A percentile compares a stretch with the other conserved stretches of the same genome.
Evolutionary conservation across 345 rosid genomes (phyloP).

Genomic region (Eutrema yunnanense): DNA sequence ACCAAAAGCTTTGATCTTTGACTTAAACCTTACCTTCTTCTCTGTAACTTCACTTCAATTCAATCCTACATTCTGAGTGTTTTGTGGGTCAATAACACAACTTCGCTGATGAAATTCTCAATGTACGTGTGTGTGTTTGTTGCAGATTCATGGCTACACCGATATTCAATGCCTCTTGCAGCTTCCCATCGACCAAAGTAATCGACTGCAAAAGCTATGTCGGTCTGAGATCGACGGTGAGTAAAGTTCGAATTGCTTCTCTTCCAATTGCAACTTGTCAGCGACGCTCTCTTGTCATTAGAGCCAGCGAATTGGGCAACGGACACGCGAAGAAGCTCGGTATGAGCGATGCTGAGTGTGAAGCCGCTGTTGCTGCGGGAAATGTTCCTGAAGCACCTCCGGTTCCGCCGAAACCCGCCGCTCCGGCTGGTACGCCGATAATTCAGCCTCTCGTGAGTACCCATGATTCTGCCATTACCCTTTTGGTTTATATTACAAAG

Average conservation of each 20-base stretch:
- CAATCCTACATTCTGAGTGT: not conserved
- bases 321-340: conserved; percentile 48
- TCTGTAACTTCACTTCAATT: not conserved
- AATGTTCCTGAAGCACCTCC: conserved; percentile 81
- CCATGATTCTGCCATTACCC: not conserved
- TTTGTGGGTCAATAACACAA: not conserved
- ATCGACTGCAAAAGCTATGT: conserved; percentile 27
- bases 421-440: conserved; percentile 78
- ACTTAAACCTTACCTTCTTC: not conserved
- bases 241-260: conserved; percentile 23
- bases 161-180: conserved; percentile 26
- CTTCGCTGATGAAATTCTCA: not conserved
- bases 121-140: not conserved
- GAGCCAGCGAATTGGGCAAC: conserved; percentile 38
- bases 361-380: conserved; percentile 83
- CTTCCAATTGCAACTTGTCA: conserved; percentile 9
- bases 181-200: conserved; percentile 27
- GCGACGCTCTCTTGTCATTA: conserved; percentile 26
- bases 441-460: conserved; percentile 57
- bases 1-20: not conserved
- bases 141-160: conserved; percentile 38
- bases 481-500: not conserved
- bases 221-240: conserved; percentile 20
- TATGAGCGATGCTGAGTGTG: conserved; percentile 69
- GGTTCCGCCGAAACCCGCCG: conserved; percentile 62